Base-by-base conservation (phyloP, 139 green algal genomes). In the Zygnema circumcarinatum region DNA sequence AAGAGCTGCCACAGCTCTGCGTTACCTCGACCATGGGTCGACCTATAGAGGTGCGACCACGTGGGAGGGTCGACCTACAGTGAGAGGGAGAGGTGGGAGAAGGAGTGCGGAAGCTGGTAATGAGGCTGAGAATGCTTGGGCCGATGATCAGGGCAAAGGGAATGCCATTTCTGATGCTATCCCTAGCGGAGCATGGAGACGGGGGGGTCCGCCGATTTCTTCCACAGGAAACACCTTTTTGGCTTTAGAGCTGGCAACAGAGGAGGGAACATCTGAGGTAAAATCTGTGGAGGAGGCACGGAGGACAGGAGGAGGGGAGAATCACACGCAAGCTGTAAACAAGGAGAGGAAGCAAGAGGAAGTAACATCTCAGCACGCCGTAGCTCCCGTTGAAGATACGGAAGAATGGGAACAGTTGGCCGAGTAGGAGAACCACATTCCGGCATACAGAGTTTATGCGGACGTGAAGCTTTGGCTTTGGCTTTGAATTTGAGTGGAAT, bases 11-110 rank as follows among this genome's bases (percentile, higher is more conserved):
- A 78, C 87, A 7, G 81, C 87, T 1, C 47, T 90, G 36, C 42
- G 87, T 20, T 81, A 79, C 52, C 39, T 91, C 29, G 69, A 84
- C 68, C 67, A 90, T 47, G 81, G 54, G 31, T 31, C 0, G 1
- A 22, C 68, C 2, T 91, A 90, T 68, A 41, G 31, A 62, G 87
- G 87, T 7, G 87, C 81, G 16, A 41, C 67, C 47, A 74, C 79
- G 2, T 11, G 33, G 7, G n/a, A n/a, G n/a, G n/a, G n/a, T n/a
- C n/a, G n/a, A n/a, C n/a, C n/a, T n/a, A n/a, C n/a, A n/a, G n/a
- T n/a, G n/a, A n/a, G n/a, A n/a, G 47, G 47, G 16, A 7, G 47
- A 16, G 47, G 47, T 7, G 47, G 7, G 7, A 7, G 47, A 62
- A 62, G 47, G 16, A 62, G 16, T 62, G 16, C 47, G 16, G 47